These are phyloP conservation scores for Fusarium praegraminearum DNA, from an alignment of 2,329 filamentous ascomycete species.

Conservation along the genomic window DNA sequence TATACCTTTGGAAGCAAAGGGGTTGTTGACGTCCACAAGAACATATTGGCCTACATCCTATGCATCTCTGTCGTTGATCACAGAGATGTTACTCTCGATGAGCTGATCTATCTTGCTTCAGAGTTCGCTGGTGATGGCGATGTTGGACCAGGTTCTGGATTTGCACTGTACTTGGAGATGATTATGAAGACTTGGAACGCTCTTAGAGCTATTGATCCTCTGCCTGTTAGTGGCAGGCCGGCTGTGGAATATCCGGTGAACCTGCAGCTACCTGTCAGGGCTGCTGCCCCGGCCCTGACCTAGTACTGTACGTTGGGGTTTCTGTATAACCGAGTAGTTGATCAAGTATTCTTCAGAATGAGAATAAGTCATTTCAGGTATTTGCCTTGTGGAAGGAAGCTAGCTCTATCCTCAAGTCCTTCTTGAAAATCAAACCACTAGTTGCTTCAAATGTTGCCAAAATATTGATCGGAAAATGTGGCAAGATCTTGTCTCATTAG, in stretches of 20 bases:
- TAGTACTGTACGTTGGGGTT: too few species aligned
- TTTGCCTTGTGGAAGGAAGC: background rate
- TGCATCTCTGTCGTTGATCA: slow-evolving; percentile 23
- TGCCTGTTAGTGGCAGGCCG: background rate
- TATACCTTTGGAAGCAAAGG: slow-evolving; percentile 17
- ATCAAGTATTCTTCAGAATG: too few species aligned
- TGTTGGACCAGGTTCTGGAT: background rate
- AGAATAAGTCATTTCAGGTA: too few species aligned
- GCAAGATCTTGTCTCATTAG: background rate
- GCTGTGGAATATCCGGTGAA: background rate
- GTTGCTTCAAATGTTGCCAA: background rate
- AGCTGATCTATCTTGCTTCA: slow-evolving; percentile 17
- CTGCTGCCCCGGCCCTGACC: background rate
- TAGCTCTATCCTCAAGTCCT: background rate
- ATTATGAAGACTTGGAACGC: background rate
- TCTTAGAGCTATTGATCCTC: background rate
- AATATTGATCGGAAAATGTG: background rate
- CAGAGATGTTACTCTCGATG: slow-evolving; percentile 14
- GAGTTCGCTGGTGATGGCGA: slow-evolving; percentile 13
- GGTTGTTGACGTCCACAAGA: slow-evolving; percentile 19
- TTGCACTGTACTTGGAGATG: background rate
- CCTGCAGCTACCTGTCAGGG: background rate
- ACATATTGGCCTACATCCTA: slow-evolving; percentile 15
- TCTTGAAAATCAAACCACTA: background rate
- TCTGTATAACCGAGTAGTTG: too few species aligned